Evolutionary conservation across 2,329 filamentous ascomycete species (phyloP).

Genomic region (Curvularia lunata): DNA sequence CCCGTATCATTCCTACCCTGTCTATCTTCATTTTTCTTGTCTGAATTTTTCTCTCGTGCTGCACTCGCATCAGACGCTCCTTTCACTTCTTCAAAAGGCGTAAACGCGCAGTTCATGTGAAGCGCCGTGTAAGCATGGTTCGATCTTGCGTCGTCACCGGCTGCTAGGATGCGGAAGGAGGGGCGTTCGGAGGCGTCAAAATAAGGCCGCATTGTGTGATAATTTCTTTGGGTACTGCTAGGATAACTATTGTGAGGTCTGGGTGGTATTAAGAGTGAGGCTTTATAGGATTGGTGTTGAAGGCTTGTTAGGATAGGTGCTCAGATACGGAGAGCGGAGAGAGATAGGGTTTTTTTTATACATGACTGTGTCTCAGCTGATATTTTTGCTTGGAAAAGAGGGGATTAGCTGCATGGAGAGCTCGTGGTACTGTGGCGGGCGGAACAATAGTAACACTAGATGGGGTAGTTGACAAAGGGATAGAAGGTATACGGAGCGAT

Average conservation of each 20-base stretch:
- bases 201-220: slow-evolving; percentile 6
- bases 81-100: neutral
- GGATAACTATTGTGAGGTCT: too few relatives aligned
- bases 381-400: neutral
- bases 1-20: too few relatives aligned
- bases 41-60: too few relatives aligned
- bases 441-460: slow-evolving; percentile 12
- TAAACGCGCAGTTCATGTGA: neutral
- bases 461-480: neutral
- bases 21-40: neutral
- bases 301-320: neutral
- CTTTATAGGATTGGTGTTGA: neutral
- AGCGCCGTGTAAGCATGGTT: neutral
- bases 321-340: neutral
- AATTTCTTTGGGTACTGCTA: neutral
- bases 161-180: neutral
- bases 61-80: too few relatives aligned
- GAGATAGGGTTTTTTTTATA: neutral
- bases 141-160: neutral
- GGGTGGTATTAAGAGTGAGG: neutral
- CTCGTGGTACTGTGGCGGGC: neutral
- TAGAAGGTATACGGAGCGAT: neutral
- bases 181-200: slow-evolving; percentile 22
- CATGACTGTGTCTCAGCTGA: neutral
- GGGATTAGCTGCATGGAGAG: neutral